Conservation (phyloP, 169 alveolate species). For the Plasmodium knowlesi region DNA sequence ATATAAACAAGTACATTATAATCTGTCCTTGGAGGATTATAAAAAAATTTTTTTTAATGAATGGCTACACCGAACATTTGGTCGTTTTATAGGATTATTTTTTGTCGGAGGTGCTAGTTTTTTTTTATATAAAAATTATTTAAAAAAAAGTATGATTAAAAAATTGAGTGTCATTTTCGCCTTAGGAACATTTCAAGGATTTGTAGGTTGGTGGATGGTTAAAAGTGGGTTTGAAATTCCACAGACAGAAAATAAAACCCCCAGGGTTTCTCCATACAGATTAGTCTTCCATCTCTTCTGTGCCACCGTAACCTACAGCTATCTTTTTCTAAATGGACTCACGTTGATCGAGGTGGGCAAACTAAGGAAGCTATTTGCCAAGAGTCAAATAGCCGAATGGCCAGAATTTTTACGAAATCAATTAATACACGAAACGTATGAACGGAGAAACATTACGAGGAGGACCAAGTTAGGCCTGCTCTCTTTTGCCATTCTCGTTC, state of each 20-base stretch:
- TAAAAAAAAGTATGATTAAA: slow-evolving; percentile 76
- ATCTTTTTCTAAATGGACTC: slow-evolving; percentile 78
- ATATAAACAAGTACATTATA: slow-evolving; percentile 87
- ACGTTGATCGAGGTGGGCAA: slow-evolving; percentile 74
- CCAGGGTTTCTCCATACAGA: slow-evolving; percentile 87
- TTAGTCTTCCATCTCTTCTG: slow-evolving; percentile 80
- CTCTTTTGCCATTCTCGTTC: slow-evolving; percentile 22
- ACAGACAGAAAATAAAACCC: slow-evolving; percentile 83
- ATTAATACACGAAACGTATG: slow-evolving; percentile 60
- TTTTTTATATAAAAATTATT: slow-evolving; percentile 82
- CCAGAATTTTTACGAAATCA: slow-evolving; percentile 36
- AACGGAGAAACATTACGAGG: slow-evolving; percentile 38
- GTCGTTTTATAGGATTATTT: slow-evolving; percentile 87
- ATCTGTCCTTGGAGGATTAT: slow-evolving; percentile 90
- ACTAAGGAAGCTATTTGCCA: slow-evolving; percentile 23
- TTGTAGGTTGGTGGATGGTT: slow-evolving; percentile 88
- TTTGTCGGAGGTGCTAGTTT: slow-evolving; percentile 86
- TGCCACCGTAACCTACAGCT: slow-evolving; percentile 83
- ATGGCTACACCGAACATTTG: slow-evolving; percentile 93
- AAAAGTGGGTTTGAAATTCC: slow-evolving; percentile 85
- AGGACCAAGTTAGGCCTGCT: slow-evolving; percentile 34
- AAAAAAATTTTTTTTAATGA: slow-evolving; percentile 89
- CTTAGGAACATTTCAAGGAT: slow-evolving; percentile 84
- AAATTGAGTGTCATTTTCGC: slow-evolving; percentile 71
- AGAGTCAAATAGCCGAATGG: slow-evolving; percentile 49